Base-by-base conservation (phyloP, 371 early-diverging fungal species). In the Rhizomucor miehei region DNA sequence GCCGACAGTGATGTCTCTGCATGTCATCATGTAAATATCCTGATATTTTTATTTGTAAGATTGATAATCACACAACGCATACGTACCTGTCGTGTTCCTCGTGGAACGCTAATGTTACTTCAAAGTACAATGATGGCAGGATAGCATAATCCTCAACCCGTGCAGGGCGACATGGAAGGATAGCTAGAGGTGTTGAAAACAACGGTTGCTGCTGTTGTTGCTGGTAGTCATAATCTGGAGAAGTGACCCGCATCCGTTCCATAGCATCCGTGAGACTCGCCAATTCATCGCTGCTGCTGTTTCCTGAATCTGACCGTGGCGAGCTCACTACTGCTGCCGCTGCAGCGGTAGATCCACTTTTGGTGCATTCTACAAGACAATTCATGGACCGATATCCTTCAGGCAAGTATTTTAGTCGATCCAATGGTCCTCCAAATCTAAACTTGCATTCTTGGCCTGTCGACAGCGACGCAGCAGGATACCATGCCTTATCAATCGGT, bases 401-500 rank as follows among this genome's bases (percentile, higher is more conserved):
- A 4, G 19, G 36, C 14, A 21, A 12, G 38, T 63, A 67, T 59
- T 52, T 58, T 48, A 77, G 41, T 9, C 56, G 54, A 54, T 77
- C 72, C 14, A 71, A 44, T 1, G 67, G 16, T 3, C 74, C 66
- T 29, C 77, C 77, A 56, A 77, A 77, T 13, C 59, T 60, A 46
- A 73, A 66, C 41, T 52, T 57, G 34, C 68, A 67, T 34, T 66
- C 69, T 45, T 77, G 74, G 23, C 71, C 66, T n/a, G 74, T 71
- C 10, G 72, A 62, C 10, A 77, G 44, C 9, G 74, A 73, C 13
- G 64, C 43, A n/a, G 77, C 74, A 11, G 82, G 82, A 51, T 75
- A 88, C 89, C 89, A 89, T 0, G 56, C 50, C 39, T 61, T 47
- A 20, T 62, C 53, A 2, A 40, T 35, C 20, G 62, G 48, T 0